Conservation (phyloP, 2,329 filamentous ascomycete species). For the Elsinoe perseae region DNA sequence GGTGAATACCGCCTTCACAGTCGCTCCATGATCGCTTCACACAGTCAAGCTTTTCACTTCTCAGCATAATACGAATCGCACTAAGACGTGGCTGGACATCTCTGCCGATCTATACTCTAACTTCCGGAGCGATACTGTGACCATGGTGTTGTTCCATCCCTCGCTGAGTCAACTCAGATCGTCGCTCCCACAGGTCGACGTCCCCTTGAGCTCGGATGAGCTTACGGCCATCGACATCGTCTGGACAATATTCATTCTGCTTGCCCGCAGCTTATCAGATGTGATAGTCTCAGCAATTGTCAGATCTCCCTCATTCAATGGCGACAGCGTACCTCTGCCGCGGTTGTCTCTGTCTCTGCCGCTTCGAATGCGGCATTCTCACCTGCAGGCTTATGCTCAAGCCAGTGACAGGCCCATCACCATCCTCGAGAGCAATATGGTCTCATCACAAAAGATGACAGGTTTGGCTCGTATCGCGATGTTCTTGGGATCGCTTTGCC, state of each 20-base stretch:
- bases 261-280: background rate
- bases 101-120: too few species aligned
- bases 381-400: background rate
- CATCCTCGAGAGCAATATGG: too few species aligned
- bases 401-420: background rate
- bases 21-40: too few species aligned
- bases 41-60: too few species aligned
- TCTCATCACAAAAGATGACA: too few species aligned
- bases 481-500: background rate
- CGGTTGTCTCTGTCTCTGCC: background rate
- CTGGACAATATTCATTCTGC: background rate
- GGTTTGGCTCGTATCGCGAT: slow-evolving; percentile 1
- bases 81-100: too few species aligned
- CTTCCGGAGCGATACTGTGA: background rate
- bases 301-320: background rate
- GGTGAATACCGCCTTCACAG: too few species aligned
- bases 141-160: background rate
- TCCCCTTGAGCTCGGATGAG: background rate
- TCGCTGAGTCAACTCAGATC: background rate
- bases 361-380: background rate
- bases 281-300: too few species aligned
- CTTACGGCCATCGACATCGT: background rate
- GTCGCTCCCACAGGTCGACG: background rate
- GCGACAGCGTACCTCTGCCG: background rate
- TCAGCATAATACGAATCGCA: too few species aligned